Evolutionary conservation across 441 rosid species (phyloP).

Genomic region (Bocquillonia castaneifolia): DNA sequence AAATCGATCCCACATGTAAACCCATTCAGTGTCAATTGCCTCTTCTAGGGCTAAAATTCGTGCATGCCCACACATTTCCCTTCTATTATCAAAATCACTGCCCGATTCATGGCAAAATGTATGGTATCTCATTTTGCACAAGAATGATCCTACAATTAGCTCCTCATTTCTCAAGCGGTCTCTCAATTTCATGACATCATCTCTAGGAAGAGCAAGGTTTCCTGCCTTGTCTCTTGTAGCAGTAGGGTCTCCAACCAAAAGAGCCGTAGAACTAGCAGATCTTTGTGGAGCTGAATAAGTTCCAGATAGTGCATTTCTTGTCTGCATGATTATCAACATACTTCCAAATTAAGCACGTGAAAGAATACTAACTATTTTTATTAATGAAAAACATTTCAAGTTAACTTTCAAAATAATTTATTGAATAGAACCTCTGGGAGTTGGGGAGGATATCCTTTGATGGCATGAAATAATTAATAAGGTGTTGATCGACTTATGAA

Average conservation of each 20-base stretch:
- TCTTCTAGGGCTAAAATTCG: slow-evolving; percentile 97
- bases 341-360: background rate
- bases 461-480: background rate
- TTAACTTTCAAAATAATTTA: background rate
- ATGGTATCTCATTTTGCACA: slow-evolving; percentile 59
- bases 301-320: slow-evolving; percentile 98
- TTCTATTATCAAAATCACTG: slow-evolving; percentile 72
- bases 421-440: background rate
- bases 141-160: slow-evolving; percentile 71
- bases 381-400: background rate
- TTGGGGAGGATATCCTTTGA: background rate
- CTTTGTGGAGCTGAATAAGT: slow-evolving; percentile 99
- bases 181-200: slow-evolving; percentile 96
- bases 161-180: slow-evolving; percentile 98
- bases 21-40: slow-evolving; percentile 99
- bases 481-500: background rate
- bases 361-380: background rate
- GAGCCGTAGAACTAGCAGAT: slow-evolving; percentile 99
- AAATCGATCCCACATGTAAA: slow-evolving; percentile 99
- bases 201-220: slow-evolving; percentile 97
- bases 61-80: slow-evolving; percentile 99
- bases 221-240: slow-evolving; percentile 97
- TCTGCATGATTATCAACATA: slow-evolving; percentile 48
- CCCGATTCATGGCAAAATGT: slow-evolving; percentile 55
- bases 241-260: slow-evolving; percentile 96